Base-by-base conservation (phyloP, 2,329 filamentous ascomycete species). In the Aspergillus ochraceoroseus region DNA sequence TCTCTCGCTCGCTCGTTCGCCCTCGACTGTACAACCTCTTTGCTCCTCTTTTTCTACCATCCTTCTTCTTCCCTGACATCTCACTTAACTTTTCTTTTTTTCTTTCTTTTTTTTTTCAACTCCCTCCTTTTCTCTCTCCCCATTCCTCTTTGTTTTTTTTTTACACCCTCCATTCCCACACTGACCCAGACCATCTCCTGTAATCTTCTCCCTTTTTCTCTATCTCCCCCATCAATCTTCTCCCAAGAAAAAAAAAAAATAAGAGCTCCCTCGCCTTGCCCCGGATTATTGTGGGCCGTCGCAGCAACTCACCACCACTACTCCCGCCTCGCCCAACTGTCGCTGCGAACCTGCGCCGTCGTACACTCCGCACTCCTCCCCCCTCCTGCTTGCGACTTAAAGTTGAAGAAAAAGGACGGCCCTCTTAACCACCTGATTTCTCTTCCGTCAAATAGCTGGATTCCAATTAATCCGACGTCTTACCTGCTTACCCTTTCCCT, bases 291-390 rank as follows among this genome's bases (percentile, higher is more conserved):
- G 41, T 37, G 33, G 42, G 29, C 47, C 38, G 36, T 40, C 44
- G 36, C 47, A 47, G 37, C 44, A 47, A 23, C 41, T 35, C 38
- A 34, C 35, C 43, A 44, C 43, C 41, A 29, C 48, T 46, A 41
- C 45, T 41, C 37, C 17, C 33, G 35, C 47, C 34, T 41, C 30
- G 26, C 23, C 38, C 41, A 39, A 32, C 30, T 36, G 32, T 42
- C 20, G 37, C 43, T 38, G 30, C 41, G 43, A 51, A 46, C 35
- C 52, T 57, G 52, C 52, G 48, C 51, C 47, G 41, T 46, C 38
- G 31, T 33, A 30, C 38, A 36, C 33, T 39, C 37, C 41, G 41
- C 33, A 20, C 43, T 25, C 31, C 33, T 43, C 32, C 31, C 31
- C 18, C 25, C 36, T 19, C 28, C 22, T 43, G 23, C 20, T 42